These are phyloP conservation scores for Amyloporia xantha DNA, from an alignment of 768 basidiomycete species.

Conservation along the genomic window DNA sequence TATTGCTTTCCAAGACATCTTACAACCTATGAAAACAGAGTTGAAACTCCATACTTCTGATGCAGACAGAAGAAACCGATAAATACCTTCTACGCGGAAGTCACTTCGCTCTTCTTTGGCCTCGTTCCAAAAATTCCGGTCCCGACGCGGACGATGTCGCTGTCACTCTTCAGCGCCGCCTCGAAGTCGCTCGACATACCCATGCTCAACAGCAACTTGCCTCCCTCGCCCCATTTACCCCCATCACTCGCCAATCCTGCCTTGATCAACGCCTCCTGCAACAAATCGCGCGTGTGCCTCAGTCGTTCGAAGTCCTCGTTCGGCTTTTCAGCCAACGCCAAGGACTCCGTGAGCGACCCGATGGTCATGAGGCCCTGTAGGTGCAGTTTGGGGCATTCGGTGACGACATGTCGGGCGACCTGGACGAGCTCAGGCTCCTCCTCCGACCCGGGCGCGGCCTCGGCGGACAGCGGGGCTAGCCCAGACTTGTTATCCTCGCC, in stretches of 20 bases:
- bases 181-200: slow-evolving; percentile 97
- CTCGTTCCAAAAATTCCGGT: slow-evolving; percentile 84
- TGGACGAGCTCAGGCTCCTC: slow-evolving; percentile 50
- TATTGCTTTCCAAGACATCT: too few species aligned
- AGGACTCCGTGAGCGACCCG: slow-evolving; percentile 72
- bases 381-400: slow-evolving; percentile 64
- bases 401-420: slow-evolving; percentile 66
- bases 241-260: slow-evolving; percentile 16
- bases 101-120: slow-evolving; percentile 39
- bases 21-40: too few species aligned
- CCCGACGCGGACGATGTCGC: slow-evolving; percentile 86
- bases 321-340: slow-evolving; percentile 37
- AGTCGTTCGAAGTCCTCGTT: slow-evolving; percentile 76
- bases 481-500: slow-evolving; percentile 91
- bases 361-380: slow-evolving; percentile 96
- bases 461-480: slow-evolving; percentile 47
- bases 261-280: slow-evolving; percentile 40
- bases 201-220: slow-evolving; percentile 71
- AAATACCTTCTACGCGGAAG: neutral
- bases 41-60: too few species aligned
- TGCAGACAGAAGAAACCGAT: too few species aligned
- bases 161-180: slow-evolving; percentile 75
- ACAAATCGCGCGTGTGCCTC: slow-evolving; percentile 51
- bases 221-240: slow-evolving; percentile 37
- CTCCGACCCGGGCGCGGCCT: slow-evolving; percentile 7